Percentiles rank a stretch among this genome's conserved stretches.
phyloP scores from a whole-genome alignment of 1,284 basidiomycete species.

The Wallemia ichthyophaga region DNA sequence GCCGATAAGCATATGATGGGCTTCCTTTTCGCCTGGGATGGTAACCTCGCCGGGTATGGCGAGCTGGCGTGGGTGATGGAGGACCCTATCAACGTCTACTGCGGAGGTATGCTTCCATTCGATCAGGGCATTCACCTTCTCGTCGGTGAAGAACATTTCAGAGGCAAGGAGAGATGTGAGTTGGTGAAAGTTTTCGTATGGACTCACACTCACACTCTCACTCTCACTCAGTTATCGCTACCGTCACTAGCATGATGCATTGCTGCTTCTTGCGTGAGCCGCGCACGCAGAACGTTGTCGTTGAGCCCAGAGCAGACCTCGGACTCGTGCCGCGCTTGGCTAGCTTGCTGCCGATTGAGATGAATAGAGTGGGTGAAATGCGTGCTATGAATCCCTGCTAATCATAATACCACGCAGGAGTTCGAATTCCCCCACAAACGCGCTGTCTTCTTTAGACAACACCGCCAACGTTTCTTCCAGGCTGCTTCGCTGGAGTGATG shows the following conservation, averaged over 20 bases:
- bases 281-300: neutral
- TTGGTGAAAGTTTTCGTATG: slow-evolving; percentile 1
- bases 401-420: neutral
- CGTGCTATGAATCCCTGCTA: neutral
- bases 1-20: slow-evolving; percentile 21
- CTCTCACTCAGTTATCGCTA: neutral
- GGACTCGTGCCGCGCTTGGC: neutral
- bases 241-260: neutral
- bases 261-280: neutral
- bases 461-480: neutral
- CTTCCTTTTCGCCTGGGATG: slow-evolving; percentile 25
- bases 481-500: neutral
- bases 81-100: slow-evolving; percentile 9
- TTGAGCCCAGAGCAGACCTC: neutral
- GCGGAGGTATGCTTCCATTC: slow-evolving; percentile 18
- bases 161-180: slow-evolving; percentile 20
- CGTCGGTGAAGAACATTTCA: slow-evolving; percentile 23
- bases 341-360: neutral
- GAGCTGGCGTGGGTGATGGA: slow-evolving; percentile 26
- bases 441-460: neutral
- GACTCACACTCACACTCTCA: too few relatives aligned
- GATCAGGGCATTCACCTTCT: slow-evolving; percentile 24
- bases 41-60: slow-evolving; percentile 24
- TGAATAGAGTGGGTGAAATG: neutral
- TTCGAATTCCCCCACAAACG: neutral